Evolutionary conservation across 805 yeast genomes (phyloP).

Genomic region (Yarrowia sp.): DNA sequence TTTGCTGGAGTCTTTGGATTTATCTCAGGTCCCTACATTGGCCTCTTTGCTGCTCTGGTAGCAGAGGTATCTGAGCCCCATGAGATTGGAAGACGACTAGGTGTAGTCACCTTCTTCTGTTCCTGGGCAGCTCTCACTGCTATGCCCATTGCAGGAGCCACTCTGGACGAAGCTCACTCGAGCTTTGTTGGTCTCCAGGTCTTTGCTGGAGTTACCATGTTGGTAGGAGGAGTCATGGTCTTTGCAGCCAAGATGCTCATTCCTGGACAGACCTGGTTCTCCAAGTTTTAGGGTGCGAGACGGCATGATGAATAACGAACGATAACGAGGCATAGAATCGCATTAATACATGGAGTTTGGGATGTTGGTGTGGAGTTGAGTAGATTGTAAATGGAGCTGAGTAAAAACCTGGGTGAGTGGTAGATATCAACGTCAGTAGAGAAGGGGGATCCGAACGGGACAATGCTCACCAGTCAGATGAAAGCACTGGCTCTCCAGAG

Average conservation of each 20-base stretch:
- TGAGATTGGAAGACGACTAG: slow-evolving; percentile 66
- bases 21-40: slow-evolving; percentile 56
- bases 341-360: background rate
- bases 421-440: too few species aligned
- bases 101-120: slow-evolving; percentile 54
- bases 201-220: slow-evolving; percentile 22
- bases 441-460: too few species aligned
- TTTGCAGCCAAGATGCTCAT: background rate
- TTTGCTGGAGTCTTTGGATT: slow-evolving; percentile 58
- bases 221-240: slow-evolving; percentile 12
- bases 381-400: too few species aligned
- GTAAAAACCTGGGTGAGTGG: too few species aligned
- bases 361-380: too few species aligned
- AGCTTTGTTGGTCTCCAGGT: slow-evolving; percentile 15
- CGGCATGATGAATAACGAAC: background rate
- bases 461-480: too few species aligned
- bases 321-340: background rate
- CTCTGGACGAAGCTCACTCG: background rate
- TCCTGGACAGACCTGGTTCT: background rate
- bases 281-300: background rate
- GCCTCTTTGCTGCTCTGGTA: slow-evolving; percentile 67
- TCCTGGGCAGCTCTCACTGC: slow-evolving; percentile 41
- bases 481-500: too few species aligned
- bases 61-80: slow-evolving; percentile 58
- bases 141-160: slow-evolving; percentile 41